phyloP scores from a whole-genome alignment of 495 filamentous ascomycete genomes.

The Trichoderma reesei region DNA sequence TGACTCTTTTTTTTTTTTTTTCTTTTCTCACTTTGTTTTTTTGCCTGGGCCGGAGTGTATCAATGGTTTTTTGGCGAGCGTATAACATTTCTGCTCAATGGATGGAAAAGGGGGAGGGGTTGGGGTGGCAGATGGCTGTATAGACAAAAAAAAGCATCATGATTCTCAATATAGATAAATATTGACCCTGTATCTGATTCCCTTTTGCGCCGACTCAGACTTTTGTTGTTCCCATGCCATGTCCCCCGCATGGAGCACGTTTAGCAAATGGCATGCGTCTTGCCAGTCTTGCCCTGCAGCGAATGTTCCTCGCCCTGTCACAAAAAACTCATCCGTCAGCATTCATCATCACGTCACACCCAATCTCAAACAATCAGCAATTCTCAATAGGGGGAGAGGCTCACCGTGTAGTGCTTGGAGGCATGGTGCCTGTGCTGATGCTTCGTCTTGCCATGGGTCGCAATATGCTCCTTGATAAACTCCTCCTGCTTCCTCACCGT shows the following conservation, averaged over 20 bases:
- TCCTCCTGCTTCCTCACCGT: conserved; percentile 54
- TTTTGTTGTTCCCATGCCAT: not conserved
- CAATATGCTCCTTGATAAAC: conserved; percentile 50
- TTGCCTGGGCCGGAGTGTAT: not conserved
- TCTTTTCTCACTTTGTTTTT: not conserved
- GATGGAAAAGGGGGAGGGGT: too few relatives aligned
- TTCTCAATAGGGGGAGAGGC: conserved; percentile 12
- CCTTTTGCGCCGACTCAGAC: not conserved
- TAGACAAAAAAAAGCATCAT: not conserved
- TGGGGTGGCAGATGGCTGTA: too few relatives aligned
- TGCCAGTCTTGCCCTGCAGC: conserved; percentile 77
- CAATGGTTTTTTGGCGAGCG: not conserved
- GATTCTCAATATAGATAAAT: too few relatives aligned
- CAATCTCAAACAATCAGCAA: too few relatives aligned
- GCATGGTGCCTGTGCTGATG: conserved; percentile 26
- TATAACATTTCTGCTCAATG: not conserved
- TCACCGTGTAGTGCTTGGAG: conserved; percentile 36
- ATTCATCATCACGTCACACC: too few relatives aligned
- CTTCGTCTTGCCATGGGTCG: conserved; percentile 44
- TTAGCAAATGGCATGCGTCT: conserved; percentile 79
- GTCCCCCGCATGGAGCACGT: not conserved
- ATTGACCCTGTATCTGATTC: not conserved
- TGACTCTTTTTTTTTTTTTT: not conserved
- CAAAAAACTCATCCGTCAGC: conserved; percentile 13
- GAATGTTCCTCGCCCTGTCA: conserved; percentile 65